Conservation (phyloP, 352 stramenopile species). For the Pythium phragmiticola region DNA sequence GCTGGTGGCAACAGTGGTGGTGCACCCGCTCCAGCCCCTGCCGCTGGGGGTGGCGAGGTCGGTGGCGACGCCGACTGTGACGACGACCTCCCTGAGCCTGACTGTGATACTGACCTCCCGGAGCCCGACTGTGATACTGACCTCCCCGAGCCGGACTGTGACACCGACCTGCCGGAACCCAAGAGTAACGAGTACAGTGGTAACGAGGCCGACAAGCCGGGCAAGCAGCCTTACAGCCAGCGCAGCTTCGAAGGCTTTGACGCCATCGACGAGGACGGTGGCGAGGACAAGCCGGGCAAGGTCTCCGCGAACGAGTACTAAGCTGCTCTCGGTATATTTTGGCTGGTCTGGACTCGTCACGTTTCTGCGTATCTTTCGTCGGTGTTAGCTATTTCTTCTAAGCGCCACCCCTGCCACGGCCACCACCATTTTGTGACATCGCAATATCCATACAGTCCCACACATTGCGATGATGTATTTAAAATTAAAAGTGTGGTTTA, state of each 20-base stretch:
- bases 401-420: neutral
- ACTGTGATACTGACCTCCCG: too few species aligned
- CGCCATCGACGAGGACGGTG: conserved; percentile 21
- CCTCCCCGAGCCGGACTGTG: too few species aligned
- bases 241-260: conserved; percentile 22
- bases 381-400: too few species aligned
- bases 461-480: conserved; percentile 17
- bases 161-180: neutral
- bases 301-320: conserved; percentile 16
- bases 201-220: conserved; percentile 14
- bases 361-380: neutral
- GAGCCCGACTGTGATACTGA: too few species aligned
- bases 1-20: too few species aligned
- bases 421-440: conserved; percentile 14
- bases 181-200: conserved; percentile 25
- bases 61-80: neutral
- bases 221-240: neutral
- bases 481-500: conserved; percentile 1
- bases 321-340: neutral
- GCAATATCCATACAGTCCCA: neutral
- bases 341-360: neutral
- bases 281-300: conserved; percentile 18
- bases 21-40: too few species aligned
- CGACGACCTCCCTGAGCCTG: too few species aligned
- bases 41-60: too few species aligned